Evolutionary conservation across 768 basidiomycete genomes (phyloP), one percentile per base, ranked within the genome.

Genomic region (Sporobolomyces pararoseus): DNA sequence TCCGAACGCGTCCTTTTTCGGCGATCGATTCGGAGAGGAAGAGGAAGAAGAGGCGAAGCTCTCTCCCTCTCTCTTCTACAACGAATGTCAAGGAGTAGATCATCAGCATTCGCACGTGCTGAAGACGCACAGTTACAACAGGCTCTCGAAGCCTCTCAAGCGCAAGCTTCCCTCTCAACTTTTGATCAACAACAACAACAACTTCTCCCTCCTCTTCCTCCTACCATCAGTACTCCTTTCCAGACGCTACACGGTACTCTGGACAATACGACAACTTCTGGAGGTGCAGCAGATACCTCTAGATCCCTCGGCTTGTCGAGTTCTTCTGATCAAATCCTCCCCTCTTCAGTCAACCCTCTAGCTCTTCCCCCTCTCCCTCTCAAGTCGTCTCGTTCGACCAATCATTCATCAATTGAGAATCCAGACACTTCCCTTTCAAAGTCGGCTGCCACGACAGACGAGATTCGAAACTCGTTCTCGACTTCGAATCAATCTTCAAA

Each of bases 181-280:
- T 19, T 6, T 23, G 9, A 23, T 23, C 27, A 46, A 46, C n/a
- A 59, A 46, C 42, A 59, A 46, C 58, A 31, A 27, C 42, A 25
- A 7, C 10, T 58, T 2, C 35, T 17, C 25, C 42, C 58, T n/a
- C 29, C 10, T 13, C 25, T 23, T 29, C 42, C 42, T 7, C 39
- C 25, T 4, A 12, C 58, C 9, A 12, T n/a, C 58, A 31, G 25
- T 14, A 19, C 42, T 16, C 58, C 58, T 4, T 59, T 59, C 58
- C 58, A 59, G 42, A 59, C 42, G 3, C 42, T 59, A n/a, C 58
- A 59, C 58, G 58, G 58, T 34, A 59, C 58, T 3, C 58, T 59
- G 9, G 42, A 59, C 25, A 59, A 59, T 27, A 59, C 58, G 10
- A 58, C 53, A 4, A 37, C 21, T 49, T 12, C 29, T 53, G 7